Evolutionary conservation across 2,329 filamentous ascomycete species (phyloP).

Genomic region (Trichoderma semiorbis): DNA sequence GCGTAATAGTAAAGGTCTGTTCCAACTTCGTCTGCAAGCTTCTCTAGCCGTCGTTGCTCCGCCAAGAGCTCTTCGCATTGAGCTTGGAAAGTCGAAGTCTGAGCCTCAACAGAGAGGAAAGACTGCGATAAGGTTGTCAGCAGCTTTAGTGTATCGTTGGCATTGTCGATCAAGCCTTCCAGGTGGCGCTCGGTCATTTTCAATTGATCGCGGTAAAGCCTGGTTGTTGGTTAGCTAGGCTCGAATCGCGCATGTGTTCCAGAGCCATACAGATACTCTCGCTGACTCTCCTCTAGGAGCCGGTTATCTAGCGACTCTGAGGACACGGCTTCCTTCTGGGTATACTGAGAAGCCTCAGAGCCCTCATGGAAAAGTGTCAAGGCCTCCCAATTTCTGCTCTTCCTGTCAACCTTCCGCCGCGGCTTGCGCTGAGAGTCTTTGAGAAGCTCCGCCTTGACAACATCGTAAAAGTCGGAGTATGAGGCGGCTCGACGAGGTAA

Average conservation of each 20-base stretch:
- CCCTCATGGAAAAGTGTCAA: constrained; percentile 35
- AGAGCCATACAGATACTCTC: constrained; percentile 70
- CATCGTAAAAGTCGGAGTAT: constrained; percentile 70
- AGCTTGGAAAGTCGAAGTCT: constrained; percentile 88
- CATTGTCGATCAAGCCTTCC: constrained; percentile 72
- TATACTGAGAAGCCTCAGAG: constrained; percentile 22
- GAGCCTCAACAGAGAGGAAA: constrained; percentile 81
- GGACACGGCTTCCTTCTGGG: constrained; percentile 24
- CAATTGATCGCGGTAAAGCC: constrained; percentile 77
- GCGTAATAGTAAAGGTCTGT: constrained; percentile 93
- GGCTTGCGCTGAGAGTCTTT: constrained; percentile 46
- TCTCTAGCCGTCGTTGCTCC: constrained; percentile 76
- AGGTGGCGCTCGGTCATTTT: constrained; percentile 78
- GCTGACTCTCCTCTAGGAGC: constrained; percentile 77
- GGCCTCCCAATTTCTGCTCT: constrained; percentile 49
- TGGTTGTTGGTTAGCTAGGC: constrained; percentile 36
- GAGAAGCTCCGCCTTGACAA: constrained; percentile 54
- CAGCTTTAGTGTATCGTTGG: constrained; percentile 69
- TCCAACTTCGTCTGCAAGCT: constrained; percentile 77
- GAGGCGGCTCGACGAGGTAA: constrained; percentile 67
- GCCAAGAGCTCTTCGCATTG: constrained; percentile 85
- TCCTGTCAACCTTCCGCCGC: constrained; percentile 37
- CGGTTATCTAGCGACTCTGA: constrained; percentile 54
- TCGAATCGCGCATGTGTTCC: background rate
- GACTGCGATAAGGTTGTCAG: constrained; percentile 78